Conservation (phyloP, 73 alveolate species). For the Paramecium sexaurelia region DNA sequence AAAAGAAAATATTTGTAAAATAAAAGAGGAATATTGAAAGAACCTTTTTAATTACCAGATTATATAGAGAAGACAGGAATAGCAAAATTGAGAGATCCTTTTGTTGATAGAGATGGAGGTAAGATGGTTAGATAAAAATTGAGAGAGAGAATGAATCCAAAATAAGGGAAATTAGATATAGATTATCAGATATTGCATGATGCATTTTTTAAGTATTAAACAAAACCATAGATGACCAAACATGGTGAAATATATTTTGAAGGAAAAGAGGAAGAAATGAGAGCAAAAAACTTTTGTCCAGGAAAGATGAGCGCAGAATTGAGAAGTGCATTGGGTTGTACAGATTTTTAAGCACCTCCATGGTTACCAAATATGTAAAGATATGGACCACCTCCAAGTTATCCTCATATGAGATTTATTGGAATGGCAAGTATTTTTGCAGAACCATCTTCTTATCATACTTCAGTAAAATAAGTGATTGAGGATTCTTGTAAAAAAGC, state of each 20-base stretch:
- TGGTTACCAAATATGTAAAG: conserved; percentile 98
- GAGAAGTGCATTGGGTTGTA: conserved; percentile 95
- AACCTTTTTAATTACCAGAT: conserved; percentile 95
- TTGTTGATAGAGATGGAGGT: conserved; percentile 83
- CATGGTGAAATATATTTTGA: conserved; percentile 98
- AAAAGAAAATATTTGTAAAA: conserved; percentile 94
- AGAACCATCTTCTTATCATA: conserved; percentile 81
- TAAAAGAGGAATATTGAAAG: conserved; percentile 93
- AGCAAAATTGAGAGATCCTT: conserved; percentile 91
- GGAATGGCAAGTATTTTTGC: conserved; percentile 82
- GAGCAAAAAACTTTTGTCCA: conserved; percentile 85
- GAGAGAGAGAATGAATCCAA: conserved; percentile 99
- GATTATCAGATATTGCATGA: conserved; percentile 98
- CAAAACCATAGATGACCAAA: conserved; percentile 90
- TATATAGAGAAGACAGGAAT: conserved; percentile 98
- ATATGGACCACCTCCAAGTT: conserved; percentile 99
- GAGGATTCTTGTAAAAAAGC: conserved; percentile 74
- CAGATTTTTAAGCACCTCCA: conserved; percentile 97
- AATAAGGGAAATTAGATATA: conserved; percentile 97
- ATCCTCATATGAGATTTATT: conserved; percentile 97
- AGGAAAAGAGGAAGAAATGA: conserved; percentile 95
- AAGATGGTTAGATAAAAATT: conserved; percentile 92
- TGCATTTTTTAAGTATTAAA: conserved; percentile 98
- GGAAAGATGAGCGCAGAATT: conserved; percentile 95
- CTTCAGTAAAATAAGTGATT: conserved; percentile 74